These are phyloP conservation scores for Auricularia sp. DNA, from an alignment of 768 basidiomycete species.

Conservation along the genomic window DNA sequence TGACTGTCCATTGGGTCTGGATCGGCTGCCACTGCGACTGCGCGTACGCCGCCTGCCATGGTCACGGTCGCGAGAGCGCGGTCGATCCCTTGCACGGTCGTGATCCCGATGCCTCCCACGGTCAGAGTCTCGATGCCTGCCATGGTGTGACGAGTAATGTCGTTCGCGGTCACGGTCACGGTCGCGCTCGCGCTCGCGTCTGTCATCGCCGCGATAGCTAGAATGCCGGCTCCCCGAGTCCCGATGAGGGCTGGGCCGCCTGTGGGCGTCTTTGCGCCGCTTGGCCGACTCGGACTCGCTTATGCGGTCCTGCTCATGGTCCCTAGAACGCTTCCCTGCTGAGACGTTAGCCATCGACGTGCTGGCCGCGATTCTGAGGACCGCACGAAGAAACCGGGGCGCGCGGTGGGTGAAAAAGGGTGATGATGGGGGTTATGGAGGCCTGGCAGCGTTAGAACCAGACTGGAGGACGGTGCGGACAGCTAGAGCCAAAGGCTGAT, in stretches of 20 bases:
- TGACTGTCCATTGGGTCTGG: too few species aligned
- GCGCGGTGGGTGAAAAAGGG: conserved; percentile 26
- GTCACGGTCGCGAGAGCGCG: conserved; percentile 20
- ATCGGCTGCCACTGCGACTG: conserved; percentile 20
- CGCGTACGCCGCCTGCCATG: conserved; percentile 15
- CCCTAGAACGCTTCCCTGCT: conserved; percentile 80
- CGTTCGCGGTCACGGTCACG: conserved; percentile 14
- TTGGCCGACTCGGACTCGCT: conserved; percentile 26
- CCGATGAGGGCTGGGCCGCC: conserved; percentile 15
- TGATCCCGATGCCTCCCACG: conserved; percentile 24
- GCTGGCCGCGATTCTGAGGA: conserved; percentile 46
- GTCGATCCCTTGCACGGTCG: conserved; percentile 20
- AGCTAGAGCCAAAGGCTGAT: too few species aligned
- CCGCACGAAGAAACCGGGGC: conserved; percentile 47
- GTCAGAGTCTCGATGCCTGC: conserved; percentile 13
- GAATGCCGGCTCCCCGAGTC: conserved; percentile 27
- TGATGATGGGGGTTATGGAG: conserved; percentile 4
- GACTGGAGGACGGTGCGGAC: too few species aligned
- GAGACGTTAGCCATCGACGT: conserved; percentile 65
- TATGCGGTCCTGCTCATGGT: conserved; percentile 30
- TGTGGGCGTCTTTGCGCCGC: not conserved
- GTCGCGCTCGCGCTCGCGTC: conserved; percentile 14
- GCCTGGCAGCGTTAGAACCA: not conserved
- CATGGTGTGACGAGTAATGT: not conserved
- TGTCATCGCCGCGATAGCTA: conserved; percentile 24